A percentile compares a stretch with the other conserved stretches of the same genome.
Evolutionary conservation across 495 filamentous ascomycete genomes (phyloP).

Genomic region (Xeromyces bisporus): DNA sequence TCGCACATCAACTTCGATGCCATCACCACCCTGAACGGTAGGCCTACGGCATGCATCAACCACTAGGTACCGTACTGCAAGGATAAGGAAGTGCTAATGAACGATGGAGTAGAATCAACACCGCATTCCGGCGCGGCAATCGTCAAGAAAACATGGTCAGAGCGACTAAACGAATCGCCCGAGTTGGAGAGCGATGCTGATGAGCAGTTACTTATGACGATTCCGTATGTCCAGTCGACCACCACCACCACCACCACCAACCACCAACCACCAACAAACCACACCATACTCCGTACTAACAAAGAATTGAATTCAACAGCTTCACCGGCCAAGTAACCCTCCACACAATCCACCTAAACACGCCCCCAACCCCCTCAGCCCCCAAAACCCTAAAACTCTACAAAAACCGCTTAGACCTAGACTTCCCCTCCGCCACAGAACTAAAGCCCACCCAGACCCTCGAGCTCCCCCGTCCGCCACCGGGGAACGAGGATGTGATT

Average conservation of each 20-base stretch:
- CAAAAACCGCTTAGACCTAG: slow-evolving; percentile 69
- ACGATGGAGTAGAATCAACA: slow-evolving; percentile 38
- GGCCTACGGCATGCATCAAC: too few relatives aligned
- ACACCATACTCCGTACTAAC: too few relatives aligned
- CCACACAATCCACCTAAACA: slow-evolving; percentile 71
- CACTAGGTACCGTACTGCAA: neutral
- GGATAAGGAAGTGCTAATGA: slow-evolving; percentile 2
- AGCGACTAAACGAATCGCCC: slow-evolving; percentile 51
- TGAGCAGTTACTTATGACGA: slow-evolving; percentile 80
- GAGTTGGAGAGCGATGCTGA: slow-evolving; percentile 74
- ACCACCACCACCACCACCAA: neutral
- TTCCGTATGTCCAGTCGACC: slow-evolving; percentile 50
- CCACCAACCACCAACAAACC: too few relatives aligned
- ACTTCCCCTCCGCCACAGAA: slow-evolving; percentile 61
- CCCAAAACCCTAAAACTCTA: slow-evolving; percentile 71
- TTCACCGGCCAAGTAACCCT: slow-evolving; percentile 90
- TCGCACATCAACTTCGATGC: slow-evolving; percentile 78
- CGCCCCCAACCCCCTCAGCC: slow-evolving; percentile 49
- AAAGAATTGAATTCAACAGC: too few relatives aligned
- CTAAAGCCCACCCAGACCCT: slow-evolving; percentile 57
- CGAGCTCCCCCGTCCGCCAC: slow-evolving; percentile 51
- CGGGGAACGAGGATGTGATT: slow-evolving; percentile 46
- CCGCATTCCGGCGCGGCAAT: slow-evolving; percentile 53
- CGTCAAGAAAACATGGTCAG: slow-evolving; percentile 78
- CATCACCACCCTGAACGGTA: slow-evolving; percentile 69